Base-by-base conservation (phyloP, 345 rosid genomes). In the Hibiscus tridactylites region DNA sequence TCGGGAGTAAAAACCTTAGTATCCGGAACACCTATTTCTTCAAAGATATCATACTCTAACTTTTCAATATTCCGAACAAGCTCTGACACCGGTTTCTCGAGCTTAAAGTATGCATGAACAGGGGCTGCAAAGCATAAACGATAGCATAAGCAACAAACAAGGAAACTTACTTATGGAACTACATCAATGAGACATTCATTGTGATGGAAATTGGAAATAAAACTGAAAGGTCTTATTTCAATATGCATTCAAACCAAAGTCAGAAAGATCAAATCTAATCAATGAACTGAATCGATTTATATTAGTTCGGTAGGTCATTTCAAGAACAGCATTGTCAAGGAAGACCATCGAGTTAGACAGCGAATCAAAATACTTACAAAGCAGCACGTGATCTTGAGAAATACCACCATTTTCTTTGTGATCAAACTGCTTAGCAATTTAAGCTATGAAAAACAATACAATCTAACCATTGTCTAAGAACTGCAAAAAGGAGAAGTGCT, bases 11-110 rank as follows among this genome's bases (percentile, higher is more conserved):
- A 21, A 71, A 94, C 98, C 91, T 90, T 88, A 33, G 90, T 76
- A 74, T 78, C 72, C 9, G 80, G 83, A 37, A 86, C 83, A 64
- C 86, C 77, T 76, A 91, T 74, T 80, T 87, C 93, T 42, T 47
- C 73, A 52, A 61, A 82, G 74, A 94, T 85, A 70, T 94, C 95
- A 64, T 46, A 70, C 62, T 64, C 70, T 54, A 73, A 33, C 63
- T 54, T 73, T 53, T 39, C 63, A 15, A 73, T 53, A 24, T 52
- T 44, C 52, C 15, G 76, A 52, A 73, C 54, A 53, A 73, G 70
- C 70, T 73, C 62, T 0, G 63, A 24, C 54, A 62, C 70, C 8
- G 75, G 62, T 57, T 19, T 73, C 59, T 73, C 28, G 19, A 73
- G 53, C 42, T 6, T 64, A 37, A 73, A 65, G 63, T 33, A 64